phyloP scores from a whole-genome alignment of 495 filamentous ascomycete species.

The Podospora pseudocomata region DNA sequence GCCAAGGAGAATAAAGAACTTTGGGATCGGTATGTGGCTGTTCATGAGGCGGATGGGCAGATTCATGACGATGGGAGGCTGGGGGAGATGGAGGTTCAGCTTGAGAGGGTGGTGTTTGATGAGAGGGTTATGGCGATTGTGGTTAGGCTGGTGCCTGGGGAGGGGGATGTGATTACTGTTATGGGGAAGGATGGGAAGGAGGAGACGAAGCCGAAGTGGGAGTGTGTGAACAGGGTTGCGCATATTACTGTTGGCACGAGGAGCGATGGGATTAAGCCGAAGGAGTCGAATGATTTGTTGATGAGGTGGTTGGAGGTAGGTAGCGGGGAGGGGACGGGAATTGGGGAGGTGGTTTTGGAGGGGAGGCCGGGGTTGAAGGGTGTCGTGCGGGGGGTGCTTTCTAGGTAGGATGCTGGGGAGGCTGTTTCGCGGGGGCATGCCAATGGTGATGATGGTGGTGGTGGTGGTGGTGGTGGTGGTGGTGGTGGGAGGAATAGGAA shows the following conservation, averaged over 20 bases:
- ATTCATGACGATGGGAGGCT: constrained; percentile 35
- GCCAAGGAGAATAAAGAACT: constrained; percentile 56
- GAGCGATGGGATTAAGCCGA: constrained; percentile 70
- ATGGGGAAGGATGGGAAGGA: constrained; percentile 21
- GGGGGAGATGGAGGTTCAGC: constrained; percentile 47
- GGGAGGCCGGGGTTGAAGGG: constrained; percentile 41
- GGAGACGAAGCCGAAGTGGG: constrained; percentile 43
- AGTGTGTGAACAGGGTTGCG: constrained; percentile 71
- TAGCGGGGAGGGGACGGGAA: constrained; percentile 42
- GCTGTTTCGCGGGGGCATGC: not conserved
- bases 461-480: not conserved
- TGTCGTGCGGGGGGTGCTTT: constrained; percentile 42
- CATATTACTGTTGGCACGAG: constrained; percentile 89
- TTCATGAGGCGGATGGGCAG: constrained; percentile 42
- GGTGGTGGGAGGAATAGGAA: not conserved
- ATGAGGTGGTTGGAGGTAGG: constrained; percentile 58
- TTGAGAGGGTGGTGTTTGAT: constrained; percentile 72
- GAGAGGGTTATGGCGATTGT: constrained; percentile 82
- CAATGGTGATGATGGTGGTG: not conserved
- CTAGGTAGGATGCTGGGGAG: constrained; percentile 35
- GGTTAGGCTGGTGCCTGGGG: constrained; percentile 54
- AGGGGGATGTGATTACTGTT: constrained; percentile 34
- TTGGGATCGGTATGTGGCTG: constrained; percentile 63
- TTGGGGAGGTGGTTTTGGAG: constrained; percentile 48
- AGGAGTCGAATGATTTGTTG: constrained; percentile 87